Conservation (phyloP, 345 rosid species). For the Sisymbrium irio region DNA sequence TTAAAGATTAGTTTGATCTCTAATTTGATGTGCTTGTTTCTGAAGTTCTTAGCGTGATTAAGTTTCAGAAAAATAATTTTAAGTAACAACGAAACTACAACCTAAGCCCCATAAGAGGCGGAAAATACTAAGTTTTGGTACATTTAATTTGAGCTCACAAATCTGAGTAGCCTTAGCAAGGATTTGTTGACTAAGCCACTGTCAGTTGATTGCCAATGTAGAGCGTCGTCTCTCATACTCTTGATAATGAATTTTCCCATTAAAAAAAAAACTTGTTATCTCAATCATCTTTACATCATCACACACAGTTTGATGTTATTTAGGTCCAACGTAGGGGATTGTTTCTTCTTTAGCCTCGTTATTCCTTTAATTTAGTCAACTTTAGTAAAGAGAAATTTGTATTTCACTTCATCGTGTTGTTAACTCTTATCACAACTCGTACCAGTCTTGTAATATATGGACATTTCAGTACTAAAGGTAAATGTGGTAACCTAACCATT, state of each 20-base stretch:
- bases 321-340: neutral
- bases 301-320: neutral
- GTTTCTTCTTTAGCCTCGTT: neutral
- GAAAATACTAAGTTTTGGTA: neutral
- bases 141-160: neutral
- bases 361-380: neutral
- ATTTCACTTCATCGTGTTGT: neutral
- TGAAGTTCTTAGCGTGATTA: neutral
- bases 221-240: neutral
- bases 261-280: neutral
- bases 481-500: conserved; percentile 4
- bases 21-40: neutral
- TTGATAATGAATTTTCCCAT: neutral
- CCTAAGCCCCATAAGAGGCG: neutral
- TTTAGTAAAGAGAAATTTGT: neutral
- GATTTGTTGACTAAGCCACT: neutral
- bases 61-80: neutral
- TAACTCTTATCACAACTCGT: neutral
- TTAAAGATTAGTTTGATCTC: conserved; percentile 13
- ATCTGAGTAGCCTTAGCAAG: neutral
- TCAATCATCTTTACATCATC: neutral
- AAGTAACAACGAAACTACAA: neutral
- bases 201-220: neutral
- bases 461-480: neutral
- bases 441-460: conserved; percentile 9